phyloP scores from a whole-genome alignment of 305 asterid species.

The Solanum hybrid region DNA sequence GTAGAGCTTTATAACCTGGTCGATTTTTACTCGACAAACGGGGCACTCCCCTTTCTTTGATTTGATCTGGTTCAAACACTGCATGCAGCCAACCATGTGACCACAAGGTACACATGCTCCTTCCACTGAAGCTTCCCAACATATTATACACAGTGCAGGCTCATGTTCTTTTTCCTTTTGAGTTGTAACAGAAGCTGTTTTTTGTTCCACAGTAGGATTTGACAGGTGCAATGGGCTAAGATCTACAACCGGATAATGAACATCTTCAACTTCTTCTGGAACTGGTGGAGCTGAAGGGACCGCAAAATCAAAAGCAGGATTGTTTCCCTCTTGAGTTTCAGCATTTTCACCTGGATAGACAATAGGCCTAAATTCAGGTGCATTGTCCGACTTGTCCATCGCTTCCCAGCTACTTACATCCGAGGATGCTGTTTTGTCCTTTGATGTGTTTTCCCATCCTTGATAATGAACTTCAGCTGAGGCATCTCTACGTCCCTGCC shows the following conservation, averaged over 20 bases:
- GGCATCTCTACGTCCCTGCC: background rate
- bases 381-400: background rate
- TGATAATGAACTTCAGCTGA: background rate
- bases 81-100: conserved; percentile 23
- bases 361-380: background rate
- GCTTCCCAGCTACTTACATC: background rate
- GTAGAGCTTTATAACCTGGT: conserved; percentile 13
- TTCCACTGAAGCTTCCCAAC: conserved; percentile 20
- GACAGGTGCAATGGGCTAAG: background rate
- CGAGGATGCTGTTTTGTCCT: background rate
- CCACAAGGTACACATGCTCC: conserved; percentile 23
- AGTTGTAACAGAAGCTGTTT: background rate
- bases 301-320: conserved; percentile 3
- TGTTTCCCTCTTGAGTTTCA: background rate
- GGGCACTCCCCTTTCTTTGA: conserved; percentile 16
- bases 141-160: conserved; percentile 15
- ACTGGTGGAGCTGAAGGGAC: conserved; percentile 17
- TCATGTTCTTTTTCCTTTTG: background rate
- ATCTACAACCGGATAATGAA: conserved; percentile 4
- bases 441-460: background rate
- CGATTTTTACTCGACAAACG: conserved; percentile 14
- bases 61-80: conserved; percentile 18
- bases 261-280: background rate
- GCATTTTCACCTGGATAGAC: background rate
- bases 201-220: background rate